Percentiles rank a stretch among this genome's conserved stretches.
Conservation (phyloP, 768 basidiomycete species). For the Auriscalpium orientale region DNA sequence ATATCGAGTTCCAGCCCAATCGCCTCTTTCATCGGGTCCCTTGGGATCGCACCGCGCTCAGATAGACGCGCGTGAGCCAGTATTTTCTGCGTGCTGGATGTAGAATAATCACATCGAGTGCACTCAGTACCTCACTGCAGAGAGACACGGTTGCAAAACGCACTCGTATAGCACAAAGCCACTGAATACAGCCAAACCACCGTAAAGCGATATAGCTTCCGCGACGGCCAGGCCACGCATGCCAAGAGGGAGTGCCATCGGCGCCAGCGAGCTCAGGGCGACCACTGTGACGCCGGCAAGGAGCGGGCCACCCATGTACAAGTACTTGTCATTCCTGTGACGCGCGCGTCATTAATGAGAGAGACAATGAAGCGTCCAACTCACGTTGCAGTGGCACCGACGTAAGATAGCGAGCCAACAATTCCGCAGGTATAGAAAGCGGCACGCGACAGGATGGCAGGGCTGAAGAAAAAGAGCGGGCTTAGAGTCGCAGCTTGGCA, state of each 20-base stretch:
- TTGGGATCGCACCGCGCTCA: slow-evolving; percentile 55
- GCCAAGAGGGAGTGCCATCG: slow-evolving; percentile 82
- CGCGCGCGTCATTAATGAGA: neutral
- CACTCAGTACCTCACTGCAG: neutral
- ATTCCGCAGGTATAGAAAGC: slow-evolving; percentile 84
- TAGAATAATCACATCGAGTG: neutral
- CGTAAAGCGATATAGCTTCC: slow-evolving; percentile 77
- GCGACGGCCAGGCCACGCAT: slow-evolving; percentile 67
- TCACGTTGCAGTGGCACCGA: slow-evolving; percentile 81
- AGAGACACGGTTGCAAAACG: slow-evolving; percentile 18
- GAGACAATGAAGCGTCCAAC: slow-evolving; percentile 9
- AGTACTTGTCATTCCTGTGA: slow-evolving; percentile 64
- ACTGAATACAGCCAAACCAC: slow-evolving; percentile 81
- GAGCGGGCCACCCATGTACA: slow-evolving; percentile 82
- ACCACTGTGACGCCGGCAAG: slow-evolving; percentile 87
- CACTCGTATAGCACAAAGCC: slow-evolving; percentile 87
- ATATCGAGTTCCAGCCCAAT: slow-evolving; percentile 77
- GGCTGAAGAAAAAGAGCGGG: slow-evolving; percentile 83
- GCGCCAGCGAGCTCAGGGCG: slow-evolving; percentile 78
- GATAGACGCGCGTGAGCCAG: slow-evolving; percentile 67
- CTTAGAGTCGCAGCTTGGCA: slow-evolving; percentile 83
- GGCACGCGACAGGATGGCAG: slow-evolving; percentile 78
- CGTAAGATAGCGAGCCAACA: slow-evolving; percentile 79
- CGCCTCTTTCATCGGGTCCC: slow-evolving; percentile 74
- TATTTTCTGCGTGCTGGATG: slow-evolving; percentile 73